Conservation (phyloP, 2,329 filamentous ascomycete genomes). For the Talaromyces amestolkiae region DNA sequence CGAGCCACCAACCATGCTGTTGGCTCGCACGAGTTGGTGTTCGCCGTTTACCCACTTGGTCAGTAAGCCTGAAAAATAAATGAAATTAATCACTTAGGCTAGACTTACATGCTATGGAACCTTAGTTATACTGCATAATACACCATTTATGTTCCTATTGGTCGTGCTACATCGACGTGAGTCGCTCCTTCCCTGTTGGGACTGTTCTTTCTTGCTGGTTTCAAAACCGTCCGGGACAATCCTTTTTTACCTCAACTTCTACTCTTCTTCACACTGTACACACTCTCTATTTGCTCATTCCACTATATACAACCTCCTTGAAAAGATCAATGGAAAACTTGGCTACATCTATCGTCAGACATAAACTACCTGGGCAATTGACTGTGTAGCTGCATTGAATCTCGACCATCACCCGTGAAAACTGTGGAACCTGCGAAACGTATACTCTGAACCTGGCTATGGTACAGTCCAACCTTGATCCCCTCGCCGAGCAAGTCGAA, state of each 20-base stretch:
- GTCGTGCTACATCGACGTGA: neutral
- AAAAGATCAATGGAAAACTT: too few relatives aligned
- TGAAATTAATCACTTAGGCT: neutral
- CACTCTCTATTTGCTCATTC: too few relatives aligned
- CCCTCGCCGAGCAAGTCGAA: neutral
- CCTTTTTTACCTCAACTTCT: neutral
- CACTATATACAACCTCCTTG: neutral
- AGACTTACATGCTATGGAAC: neutral
- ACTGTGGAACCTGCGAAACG: neutral
- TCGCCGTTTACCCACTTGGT: neutral
- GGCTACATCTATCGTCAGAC: neutral
- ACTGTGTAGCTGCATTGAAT: neutral
- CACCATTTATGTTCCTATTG: slow-evolving; percentile 1
- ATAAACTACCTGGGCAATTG: neutral
- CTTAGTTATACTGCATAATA: neutral
- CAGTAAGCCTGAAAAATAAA: neutral
- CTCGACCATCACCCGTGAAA: neutral
- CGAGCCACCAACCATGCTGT: neutral
- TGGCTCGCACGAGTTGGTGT: neutral
- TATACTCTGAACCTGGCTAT: neutral
- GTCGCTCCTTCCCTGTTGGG: neutral
- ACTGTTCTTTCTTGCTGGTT: neutral
- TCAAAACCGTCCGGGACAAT: neutral
- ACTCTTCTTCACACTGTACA: neutral
- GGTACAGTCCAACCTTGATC: neutral